A percentile compares a stretch with the other conserved stretches of the same genome.
Conservation (phyloP, 2,329 filamentous ascomycete genomes). For the Fusarium oxysporum region DNA sequence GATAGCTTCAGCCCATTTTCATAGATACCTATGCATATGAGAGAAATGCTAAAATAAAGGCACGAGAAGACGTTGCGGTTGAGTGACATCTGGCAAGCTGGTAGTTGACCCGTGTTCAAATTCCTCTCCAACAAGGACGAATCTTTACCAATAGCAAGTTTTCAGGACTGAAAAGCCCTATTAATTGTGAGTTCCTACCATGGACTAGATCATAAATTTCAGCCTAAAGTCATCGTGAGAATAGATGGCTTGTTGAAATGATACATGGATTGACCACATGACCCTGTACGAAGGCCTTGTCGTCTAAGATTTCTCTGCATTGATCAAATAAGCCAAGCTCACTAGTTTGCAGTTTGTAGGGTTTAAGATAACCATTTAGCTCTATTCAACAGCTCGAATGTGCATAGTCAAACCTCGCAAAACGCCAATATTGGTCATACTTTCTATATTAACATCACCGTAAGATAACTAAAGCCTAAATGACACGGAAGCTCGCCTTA, state of each 20-base stretch:
- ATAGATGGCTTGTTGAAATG: background rate
- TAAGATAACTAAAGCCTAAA: background rate
- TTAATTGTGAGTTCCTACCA: accelerated
- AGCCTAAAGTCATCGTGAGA: background rate
- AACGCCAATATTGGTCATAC: background rate
- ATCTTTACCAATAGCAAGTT: background rate
- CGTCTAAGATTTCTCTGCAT: background rate
- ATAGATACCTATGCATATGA: background rate
- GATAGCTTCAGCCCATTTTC: background rate
- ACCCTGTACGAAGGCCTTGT: background rate
- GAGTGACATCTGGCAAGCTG: background rate
- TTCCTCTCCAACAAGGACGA: background rate
- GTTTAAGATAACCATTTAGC: accelerated
- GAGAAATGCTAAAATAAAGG: background rate
- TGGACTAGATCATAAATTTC: background rate
- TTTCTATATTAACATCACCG: background rate
- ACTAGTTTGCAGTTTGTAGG: background rate
- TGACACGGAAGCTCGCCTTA: background rate
- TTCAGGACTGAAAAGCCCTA: background rate
- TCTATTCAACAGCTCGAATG: background rate
- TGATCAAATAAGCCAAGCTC: background rate
- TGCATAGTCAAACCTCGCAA: background rate
- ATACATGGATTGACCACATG: background rate
- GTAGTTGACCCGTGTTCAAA: background rate
- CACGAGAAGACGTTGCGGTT: background rate